These are phyloP conservation scores for Aspergillus aculeatinus DNA, from an alignment of 2,329 filamentous ascomycete genomes.

Conservation along the genomic window DNA sequence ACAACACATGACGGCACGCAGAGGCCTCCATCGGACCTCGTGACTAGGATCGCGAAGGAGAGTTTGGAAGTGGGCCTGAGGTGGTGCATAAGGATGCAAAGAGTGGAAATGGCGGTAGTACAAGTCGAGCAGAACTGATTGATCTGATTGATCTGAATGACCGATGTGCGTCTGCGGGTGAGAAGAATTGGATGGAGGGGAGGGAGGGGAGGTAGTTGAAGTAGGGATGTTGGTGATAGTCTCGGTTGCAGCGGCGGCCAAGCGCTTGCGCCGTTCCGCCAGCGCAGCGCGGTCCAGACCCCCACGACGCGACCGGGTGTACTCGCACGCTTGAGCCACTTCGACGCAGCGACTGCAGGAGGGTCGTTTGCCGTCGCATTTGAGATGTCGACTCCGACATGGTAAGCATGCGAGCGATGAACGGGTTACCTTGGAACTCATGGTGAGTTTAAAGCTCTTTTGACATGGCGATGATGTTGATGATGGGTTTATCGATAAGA, in stretches of 20 bases:
- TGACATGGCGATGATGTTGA: background rate
- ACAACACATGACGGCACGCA: constrained; percentile 30
- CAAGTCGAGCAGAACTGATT: constrained; percentile 21
- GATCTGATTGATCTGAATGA: constrained; percentile 16
- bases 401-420: constrained; percentile 30
- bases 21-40: constrained; percentile 17
- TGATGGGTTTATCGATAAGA: background rate
- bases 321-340: constrained; percentile 48
- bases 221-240: background rate
- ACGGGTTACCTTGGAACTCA: constrained; percentile 2
- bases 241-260: constrained; percentile 3
- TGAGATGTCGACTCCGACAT: constrained; percentile 44
- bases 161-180: background rate
- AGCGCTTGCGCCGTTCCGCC: constrained; percentile 22
- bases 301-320: constrained; percentile 51
- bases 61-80: constrained; percentile 18
- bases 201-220: background rate
- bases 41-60: constrained; percentile 15
- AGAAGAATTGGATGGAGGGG: too few species aligned
- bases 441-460: background rate
- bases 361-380: constrained; percentile 49
- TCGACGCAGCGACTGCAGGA: constrained; percentile 44
- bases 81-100: constrained; percentile 31
- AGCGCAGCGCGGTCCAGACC: constrained; percentile 25
- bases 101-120: constrained; percentile 36